Base-by-base conservation (phyloP, 2,329 filamentous ascomycete species). In the Hypocreales sp. region DNA sequence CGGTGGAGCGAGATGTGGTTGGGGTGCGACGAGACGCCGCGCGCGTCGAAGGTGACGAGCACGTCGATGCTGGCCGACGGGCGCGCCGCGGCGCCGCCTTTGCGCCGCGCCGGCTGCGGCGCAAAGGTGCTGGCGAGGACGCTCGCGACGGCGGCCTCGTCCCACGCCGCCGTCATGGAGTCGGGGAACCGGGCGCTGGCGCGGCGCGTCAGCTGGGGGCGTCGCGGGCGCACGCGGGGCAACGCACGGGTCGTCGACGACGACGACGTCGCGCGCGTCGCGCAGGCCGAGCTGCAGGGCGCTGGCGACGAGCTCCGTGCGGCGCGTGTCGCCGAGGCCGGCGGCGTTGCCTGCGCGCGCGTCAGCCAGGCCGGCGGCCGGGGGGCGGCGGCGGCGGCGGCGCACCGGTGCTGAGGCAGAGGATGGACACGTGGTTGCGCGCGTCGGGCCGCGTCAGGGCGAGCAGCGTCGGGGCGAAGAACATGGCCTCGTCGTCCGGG, bases 401-500 rank as follows among this genome's bases (percentile, higher is more conserved):
- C n/a, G n/a, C n/a, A n/a, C 81, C 86, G 38, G 75, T 87, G 54
- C 81, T 92, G 36, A 98, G 59, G 56, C 90, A 98, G 30, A 95
- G 58, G 36, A 98, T 92, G 56, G 92, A 90, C 46, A 98, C 67
- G 47, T 92, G 83, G 55, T 98, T 95, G 4, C 81, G 79, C 13
- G 78, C 64, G 32, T 75, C 71, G 4, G 83, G 82, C 10, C 69
- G 64, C 12, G 84, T 87, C 31, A 98, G 67, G n/a, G 80, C 74
- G 41, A 92, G 65, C 10, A 95, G 64, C 1, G 83, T 80, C 0
- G 90, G 90, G 36, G 84, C 74, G 56, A 98, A 98, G 64, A 98
- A 98, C 90, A 98, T 98, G 51, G 87, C 90, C 60, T 98, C 90
- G 46, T 98, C 90, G 55, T 98, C 90, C 0, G 90, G 90, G 56